phyloP scores from a whole-genome alignment of 1,284 basidiomycete genomes.

The Microbotryum violaceum region DNA sequence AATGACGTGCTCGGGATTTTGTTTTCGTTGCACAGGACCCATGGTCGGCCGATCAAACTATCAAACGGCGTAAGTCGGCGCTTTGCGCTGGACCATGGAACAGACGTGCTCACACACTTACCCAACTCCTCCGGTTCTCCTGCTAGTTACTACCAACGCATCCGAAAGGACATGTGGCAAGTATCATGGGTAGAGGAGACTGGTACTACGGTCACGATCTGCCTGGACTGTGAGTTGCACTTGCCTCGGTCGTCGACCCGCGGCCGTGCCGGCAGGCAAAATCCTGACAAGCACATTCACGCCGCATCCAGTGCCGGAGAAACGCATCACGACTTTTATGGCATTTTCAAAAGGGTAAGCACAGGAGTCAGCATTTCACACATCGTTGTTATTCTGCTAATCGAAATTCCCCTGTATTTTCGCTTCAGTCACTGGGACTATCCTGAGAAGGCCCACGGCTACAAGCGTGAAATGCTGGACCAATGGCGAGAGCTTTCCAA shows the following conservation, averaged over 20 bases:
- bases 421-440: slow-evolving; percentile 34
- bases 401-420: neutral
- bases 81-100: neutral
- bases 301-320: slow-evolving; percentile 2
- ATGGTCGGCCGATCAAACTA: slow-evolving; percentile 39
- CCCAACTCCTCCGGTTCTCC: slow-evolving; percentile 7
- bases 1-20: too few relatives aligned
- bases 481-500: slow-evolving; percentile 38
- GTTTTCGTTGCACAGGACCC: slow-evolving; percentile 18
- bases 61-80: slow-evolving; percentile 27
- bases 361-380: too few relatives aligned
- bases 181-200: slow-evolving; percentile 41
- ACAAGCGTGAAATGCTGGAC: slow-evolving; percentile 38
- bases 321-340: slow-evolving; percentile 38
- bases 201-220: slow-evolving; percentile 38
- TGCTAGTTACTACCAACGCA: slow-evolving; percentile 31
- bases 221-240: slow-evolving; percentile 31
- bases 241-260: too few relatives aligned
- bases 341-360: slow-evolving; percentile 31
- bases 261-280: too few relatives aligned
- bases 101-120: neutral
- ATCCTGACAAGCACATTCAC: neutral
- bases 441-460: slow-evolving; percentile 37
- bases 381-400: neutral
- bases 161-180: slow-evolving; percentile 35